phyloP scores from a whole-genome alignment of 2,329 filamentous ascomycete genomes.

The Metarhizium rileyi region DNA sequence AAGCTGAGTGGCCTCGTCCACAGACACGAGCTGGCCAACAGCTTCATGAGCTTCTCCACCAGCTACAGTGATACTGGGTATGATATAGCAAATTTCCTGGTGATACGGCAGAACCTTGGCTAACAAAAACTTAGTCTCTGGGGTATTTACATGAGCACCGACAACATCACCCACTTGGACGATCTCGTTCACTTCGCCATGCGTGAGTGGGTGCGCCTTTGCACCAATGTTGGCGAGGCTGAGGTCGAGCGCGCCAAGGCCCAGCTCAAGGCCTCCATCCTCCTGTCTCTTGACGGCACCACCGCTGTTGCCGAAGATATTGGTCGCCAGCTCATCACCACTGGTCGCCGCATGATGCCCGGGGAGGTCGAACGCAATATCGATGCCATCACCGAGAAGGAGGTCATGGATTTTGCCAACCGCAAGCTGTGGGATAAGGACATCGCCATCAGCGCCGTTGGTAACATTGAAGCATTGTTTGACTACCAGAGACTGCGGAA shows the following conservation, averaged over 20 bases:
- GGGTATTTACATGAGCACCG: conserved; percentile 97
- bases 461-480: conserved; percentile 77
- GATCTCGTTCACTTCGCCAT: conserved; percentile 98
- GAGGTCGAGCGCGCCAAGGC: conserved; percentile 98
- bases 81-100: conserved; percentile 22
- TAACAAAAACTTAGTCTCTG: conserved; percentile 60
- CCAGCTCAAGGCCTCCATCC: conserved; percentile 96
- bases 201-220: conserved; percentile 94
- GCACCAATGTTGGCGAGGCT: conserved; percentile 74
- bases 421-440: conserved; percentile 97
- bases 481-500: conserved; percentile 72
- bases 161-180: conserved; percentile 78
- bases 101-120: conserved; percentile 5
- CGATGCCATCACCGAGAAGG: conserved; percentile 82
- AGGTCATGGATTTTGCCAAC: conserved; percentile 94
- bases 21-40: conserved; percentile 93
- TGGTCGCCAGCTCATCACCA: conserved; percentile 96
- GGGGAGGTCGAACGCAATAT: conserved; percentile 93
- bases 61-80: conserved; percentile 99
- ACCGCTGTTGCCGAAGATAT: conserved; percentile 97
- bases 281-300: conserved; percentile 93
- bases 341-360: conserved; percentile 80
- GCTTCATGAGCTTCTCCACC: conserved; percentile 99
- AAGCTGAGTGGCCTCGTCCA: conserved; percentile 93
- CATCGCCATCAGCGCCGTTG: conserved; percentile 85